Evolutionary conservation across 208 protist species (phyloP), one percentile per base, ranked within the genome.

Genomic region (Trypanosoma theileri): DNA sequence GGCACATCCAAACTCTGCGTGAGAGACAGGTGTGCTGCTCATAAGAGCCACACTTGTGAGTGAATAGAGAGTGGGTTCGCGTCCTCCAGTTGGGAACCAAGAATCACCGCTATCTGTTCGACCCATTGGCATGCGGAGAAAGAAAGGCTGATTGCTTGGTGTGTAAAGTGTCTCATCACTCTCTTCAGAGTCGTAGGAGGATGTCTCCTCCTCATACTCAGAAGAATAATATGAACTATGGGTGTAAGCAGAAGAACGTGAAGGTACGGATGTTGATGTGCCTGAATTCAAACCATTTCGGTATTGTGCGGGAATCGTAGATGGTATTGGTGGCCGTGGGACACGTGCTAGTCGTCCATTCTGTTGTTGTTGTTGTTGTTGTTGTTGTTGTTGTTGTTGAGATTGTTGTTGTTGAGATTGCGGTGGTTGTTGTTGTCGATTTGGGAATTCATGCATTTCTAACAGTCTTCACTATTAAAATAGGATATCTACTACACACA

Each of bases 141-240:
- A 66, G 12, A 57, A 14, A 8, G 60, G 48, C 11, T 22, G 48
- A 45, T 56, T 22, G 31, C 60, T 66, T 8, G 60, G 60, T 3
- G 60, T 66, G 60, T 66, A 56, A 12, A 52, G 26, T 19, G 60
- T 56, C 48, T 66, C 60, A 10, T 24, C 44, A 13, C 9, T 40
- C 50, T 66, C 60, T 48, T 66, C 60, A n/a, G 48, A 66, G 26
- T 41, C 31, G 31, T 66, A 55, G 17, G 54, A 59, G 2, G 54
- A 59, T 1, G 54, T 59, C 19, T 45, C 60, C 14, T 22, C 26
- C 0, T 21, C 19, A n/a, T 54, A 55, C 17, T 54, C 45, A 21
- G 26, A 56, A 12, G 19, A 16, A 4, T 4, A 22, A 3, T 41
- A 35, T 1, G 28, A 35, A 8, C 4, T 35, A 35, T 6, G 28